Evolutionary conservation across 2,329 filamentous ascomycete species (phyloP).

Genomic region (Alternaria alternata): DNA sequence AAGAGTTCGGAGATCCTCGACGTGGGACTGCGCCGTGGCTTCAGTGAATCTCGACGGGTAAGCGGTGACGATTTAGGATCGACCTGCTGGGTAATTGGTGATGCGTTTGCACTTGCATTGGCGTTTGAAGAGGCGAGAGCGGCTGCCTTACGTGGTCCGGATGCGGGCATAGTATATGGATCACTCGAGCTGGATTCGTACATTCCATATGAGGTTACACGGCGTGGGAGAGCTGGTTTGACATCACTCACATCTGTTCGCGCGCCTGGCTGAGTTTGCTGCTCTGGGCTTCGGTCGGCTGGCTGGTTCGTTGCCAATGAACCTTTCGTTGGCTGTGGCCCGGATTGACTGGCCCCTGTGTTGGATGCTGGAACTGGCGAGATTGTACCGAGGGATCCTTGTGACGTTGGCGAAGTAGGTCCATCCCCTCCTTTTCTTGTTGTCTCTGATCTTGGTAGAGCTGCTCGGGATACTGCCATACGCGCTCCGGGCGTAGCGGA

Average conservation of each 20-base stretch:
- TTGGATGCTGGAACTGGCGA: neutral
- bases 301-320: neutral
- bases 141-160: neutral
- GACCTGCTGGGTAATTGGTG: neutral
- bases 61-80: neutral
- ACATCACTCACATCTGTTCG: neutral
- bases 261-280: neutral
- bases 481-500: neutral
- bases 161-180: neutral
- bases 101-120: neutral
- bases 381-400: neutral
- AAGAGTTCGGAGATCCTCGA: neutral
- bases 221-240: neutral
- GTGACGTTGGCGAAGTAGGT: neutral
- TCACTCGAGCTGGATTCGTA: constrained; percentile 1
- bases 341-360: too few species aligned
- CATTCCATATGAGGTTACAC: constrained; percentile 1
- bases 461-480: neutral
- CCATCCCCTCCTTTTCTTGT: neutral
- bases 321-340: neutral
- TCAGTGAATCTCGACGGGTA: neutral
- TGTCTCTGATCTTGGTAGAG: neutral
- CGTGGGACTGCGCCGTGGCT: neutral
- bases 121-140: neutral
- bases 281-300: neutral